phyloP scores from a whole-genome alignment of 805 yeast genomes.

The Jamesozyma jinghongensis region DNA sequence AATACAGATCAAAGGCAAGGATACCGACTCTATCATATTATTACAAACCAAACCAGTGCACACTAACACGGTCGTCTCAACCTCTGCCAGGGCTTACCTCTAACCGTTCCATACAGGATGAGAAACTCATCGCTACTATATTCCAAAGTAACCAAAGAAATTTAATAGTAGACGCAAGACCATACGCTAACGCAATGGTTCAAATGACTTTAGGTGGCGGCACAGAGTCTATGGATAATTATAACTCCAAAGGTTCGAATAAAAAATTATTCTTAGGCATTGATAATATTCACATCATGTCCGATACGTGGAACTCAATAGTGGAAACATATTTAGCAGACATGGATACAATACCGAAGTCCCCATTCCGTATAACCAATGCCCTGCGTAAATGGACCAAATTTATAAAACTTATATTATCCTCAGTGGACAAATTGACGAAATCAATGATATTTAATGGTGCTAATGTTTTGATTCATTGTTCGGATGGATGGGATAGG shows the following conservation, averaged over 20 bases:
- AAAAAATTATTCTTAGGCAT: conserved; percentile 75
- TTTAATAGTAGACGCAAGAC: conserved; percentile 83
- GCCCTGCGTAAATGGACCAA: conserved; percentile 55
- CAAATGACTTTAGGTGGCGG: conserved; percentile 98
- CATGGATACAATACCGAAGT: conserved; percentile 37
- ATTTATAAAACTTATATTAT: conserved; percentile 56
- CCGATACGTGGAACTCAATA: conserved; percentile 66
- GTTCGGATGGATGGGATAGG: conserved; percentile 99
- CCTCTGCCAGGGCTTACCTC: conserved; percentile 89
- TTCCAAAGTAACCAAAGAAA: conserved; percentile 45
- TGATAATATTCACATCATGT: conserved; percentile 91
- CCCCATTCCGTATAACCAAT: conserved; percentile 35
- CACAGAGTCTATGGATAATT: conserved; percentile 84
- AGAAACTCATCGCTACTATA: conserved; percentile 64
- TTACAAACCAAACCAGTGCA: conserved; percentile 58
- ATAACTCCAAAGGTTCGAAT: conserved; percentile 45
- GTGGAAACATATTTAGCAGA: conserved; percentile 50
- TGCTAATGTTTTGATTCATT: conserved; percentile 79
- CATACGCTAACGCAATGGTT: conserved; percentile 90
- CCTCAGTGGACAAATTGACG: conserved; percentile 67
- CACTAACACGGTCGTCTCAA: conserved; percentile 84
- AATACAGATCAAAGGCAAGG: conserved; percentile 76
- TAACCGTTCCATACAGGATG: conserved; percentile 85
- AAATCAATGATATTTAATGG: conserved; percentile 76
- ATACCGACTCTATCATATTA: conserved; percentile 76